These are phyloP conservation scores for Tubosaeta sp. DNA, from an alignment of 768 basidiomycete genomes.

Conservation along the genomic window DNA sequence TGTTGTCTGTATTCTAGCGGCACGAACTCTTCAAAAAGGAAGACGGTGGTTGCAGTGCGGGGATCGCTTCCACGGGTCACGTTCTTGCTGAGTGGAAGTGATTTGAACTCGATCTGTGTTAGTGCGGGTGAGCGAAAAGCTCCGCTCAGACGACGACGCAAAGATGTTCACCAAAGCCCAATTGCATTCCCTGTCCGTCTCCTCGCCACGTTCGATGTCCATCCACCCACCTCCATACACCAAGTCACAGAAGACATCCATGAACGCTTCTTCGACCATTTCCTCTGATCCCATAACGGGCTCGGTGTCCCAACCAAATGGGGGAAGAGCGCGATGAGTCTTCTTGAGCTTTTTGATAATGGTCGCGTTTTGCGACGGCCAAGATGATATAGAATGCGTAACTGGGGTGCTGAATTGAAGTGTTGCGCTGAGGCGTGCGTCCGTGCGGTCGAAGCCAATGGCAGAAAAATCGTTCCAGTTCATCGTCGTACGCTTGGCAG, in stretches of 20 bases:
- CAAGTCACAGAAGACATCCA: constrained; percentile 82
- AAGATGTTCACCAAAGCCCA: constrained; percentile 76
- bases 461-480: constrained; percentile 89
- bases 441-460: constrained; percentile 76
- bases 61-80: constrained; percentile 47
- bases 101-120: constrained; percentile 84
- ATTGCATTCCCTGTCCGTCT: constrained; percentile 77
- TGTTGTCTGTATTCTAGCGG: constrained; percentile 83
- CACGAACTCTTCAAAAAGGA: constrained; percentile 93
- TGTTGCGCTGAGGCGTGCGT: constrained; percentile 72
- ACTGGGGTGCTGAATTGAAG: constrained; percentile 71
- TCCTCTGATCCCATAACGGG: constrained; percentile 75
- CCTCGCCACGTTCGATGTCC: constrained; percentile 69
- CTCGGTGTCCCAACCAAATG: constrained; percentile 92
- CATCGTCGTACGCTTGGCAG: constrained; percentile 77
- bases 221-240: constrained; percentile 84
- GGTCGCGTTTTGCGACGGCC: constrained; percentile 73
- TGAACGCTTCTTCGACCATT: constrained; percentile 84
- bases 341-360: constrained; percentile 80
- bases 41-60: constrained; percentile 63
- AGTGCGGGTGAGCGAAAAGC: constrained; percentile 2
- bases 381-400: constrained; percentile 55
- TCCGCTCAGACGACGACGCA: not conserved
- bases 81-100: constrained; percentile 45
- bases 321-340: constrained; percentile 62